Evolutionary conservation across 768 basidiomycete species (phyloP).

Genomic region (Phlebiopsis flavidoalba): DNA sequence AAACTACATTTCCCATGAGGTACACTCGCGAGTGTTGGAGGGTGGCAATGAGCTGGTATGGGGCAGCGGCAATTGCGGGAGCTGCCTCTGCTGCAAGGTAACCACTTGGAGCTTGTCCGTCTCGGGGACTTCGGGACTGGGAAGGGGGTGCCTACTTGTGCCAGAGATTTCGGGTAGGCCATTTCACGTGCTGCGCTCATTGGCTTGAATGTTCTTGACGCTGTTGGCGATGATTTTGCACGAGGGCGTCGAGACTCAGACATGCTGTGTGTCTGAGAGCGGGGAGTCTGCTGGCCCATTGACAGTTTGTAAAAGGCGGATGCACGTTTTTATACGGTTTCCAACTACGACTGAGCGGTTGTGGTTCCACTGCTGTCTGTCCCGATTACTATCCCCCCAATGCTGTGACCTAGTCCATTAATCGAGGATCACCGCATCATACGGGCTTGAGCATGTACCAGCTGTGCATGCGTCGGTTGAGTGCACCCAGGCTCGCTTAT

Average conservation of each 20-base stretch:
- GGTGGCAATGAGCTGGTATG: constrained; percentile 12
- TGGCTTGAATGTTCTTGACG: neutral
- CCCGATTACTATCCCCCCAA: no score
- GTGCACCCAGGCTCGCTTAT: neutral
- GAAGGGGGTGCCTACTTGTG: neutral
- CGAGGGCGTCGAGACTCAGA: constrained; percentile 6
- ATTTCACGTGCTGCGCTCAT: neutral
- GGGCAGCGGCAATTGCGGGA: constrained; percentile 8
- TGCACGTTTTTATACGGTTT: no score
- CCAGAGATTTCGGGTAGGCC: neutral
- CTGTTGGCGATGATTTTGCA: constrained; percentile 7
- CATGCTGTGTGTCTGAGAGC: neutral
- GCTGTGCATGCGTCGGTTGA: neutral
- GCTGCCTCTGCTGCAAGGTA: neutral
- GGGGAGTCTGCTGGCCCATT: no score
- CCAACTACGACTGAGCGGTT: no score
- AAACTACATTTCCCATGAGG: neutral
- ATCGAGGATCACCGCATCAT: neutral
- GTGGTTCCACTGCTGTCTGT: no score
- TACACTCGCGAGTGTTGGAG: constrained; percentile 1
- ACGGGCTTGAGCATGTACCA: neutral
- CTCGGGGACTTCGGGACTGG: neutral
- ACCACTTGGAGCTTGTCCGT: neutral
- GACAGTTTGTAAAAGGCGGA: no score
- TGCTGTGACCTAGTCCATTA: neutral